Evolutionary conservation across 2,329 filamentous ascomycete genomes (phyloP).

Genomic region (Claviceps capensis): DNA sequence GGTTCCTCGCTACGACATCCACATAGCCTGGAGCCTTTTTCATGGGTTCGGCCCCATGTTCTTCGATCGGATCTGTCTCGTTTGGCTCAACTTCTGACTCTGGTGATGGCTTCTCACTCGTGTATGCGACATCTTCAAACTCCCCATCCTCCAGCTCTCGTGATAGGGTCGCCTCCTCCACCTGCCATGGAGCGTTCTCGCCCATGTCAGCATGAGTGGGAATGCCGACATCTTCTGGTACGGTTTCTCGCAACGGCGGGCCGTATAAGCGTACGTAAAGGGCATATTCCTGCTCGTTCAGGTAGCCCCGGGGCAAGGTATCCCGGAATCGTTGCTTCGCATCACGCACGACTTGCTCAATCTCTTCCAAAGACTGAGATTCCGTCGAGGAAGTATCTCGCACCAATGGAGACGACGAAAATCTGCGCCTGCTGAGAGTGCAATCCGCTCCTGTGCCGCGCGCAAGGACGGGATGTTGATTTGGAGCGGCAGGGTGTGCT

Average conservation of each 20-base stretch:
- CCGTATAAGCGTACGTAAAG: slow-evolving; percentile 77
- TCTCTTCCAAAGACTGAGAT: slow-evolving; percentile 17
- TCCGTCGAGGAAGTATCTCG: slow-evolving; percentile 9
- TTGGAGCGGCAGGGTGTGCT: neutral
- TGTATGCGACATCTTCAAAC: slow-evolving; percentile 48
- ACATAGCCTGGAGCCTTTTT: slow-evolving; percentile 25
- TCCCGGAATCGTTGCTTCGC: slow-evolving; percentile 67
- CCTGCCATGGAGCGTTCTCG: slow-evolving; percentile 7
- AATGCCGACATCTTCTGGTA: slow-evolving; percentile 44
- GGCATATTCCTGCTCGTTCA: slow-evolving; percentile 56
- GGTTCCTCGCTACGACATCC: slow-evolving; percentile 35
- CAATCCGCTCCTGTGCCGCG: neutral
- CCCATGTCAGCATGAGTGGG: slow-evolving; percentile 26
- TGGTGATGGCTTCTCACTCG: slow-evolving; percentile 10
- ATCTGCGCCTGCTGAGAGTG: slow-evolving; percentile 9
- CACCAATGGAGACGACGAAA: slow-evolving; percentile 16
- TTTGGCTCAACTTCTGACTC: slow-evolving; percentile 5
- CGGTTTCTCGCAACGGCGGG: slow-evolving; percentile 49
- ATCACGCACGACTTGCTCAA: slow-evolving; percentile 53
- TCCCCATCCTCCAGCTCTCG: slow-evolving; percentile 41
- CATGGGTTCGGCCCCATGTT: slow-evolving; percentile 13
- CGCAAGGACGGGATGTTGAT: neutral
- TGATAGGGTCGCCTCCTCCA: slow-evolving; percentile 32
- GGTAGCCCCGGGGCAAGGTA: slow-evolving; percentile 55
- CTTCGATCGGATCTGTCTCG: slow-evolving; percentile 6